Base-by-base conservation (phyloP, 192 early-diverging fungal genomes). In the Geranomyces variabilis region DNA sequence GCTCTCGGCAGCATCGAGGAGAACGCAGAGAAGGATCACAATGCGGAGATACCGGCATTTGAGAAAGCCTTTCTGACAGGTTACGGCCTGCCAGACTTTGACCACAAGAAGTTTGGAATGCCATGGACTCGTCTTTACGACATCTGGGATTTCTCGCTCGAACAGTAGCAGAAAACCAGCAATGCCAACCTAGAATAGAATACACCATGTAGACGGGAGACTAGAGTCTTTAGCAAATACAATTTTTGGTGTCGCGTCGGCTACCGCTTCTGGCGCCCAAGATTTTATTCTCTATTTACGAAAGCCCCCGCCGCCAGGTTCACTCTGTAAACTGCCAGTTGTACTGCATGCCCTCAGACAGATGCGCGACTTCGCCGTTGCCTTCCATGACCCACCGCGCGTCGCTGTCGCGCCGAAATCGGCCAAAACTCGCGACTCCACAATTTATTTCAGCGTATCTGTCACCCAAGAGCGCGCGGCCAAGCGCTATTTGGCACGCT, bases 251-350 rank as follows among this genome's bases (percentile, higher is more conserved):
- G n/a, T n/a, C n/a, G n/a, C n/a, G n/a, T n/a, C n/a, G n/a, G n/a
- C n/a, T n/a, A n/a, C n/a, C n/a, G n/a, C n/a, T n/a, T n/a, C n/a
- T n/a, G n/a, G n/a, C n/a, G n/a, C n/a, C n/a, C n/a, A n/a, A n/a
- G n/a, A n/a, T n/a, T n/a, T n/a, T n/a, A n/a, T n/a, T n/a, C n/a
- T n/a, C n/a, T n/a, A n/a, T n/a, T n/a, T n/a, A n/a, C n/a, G n/a
- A n/a, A n/a, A n/a, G n/a, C n/a, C n/a, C n/a, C n/a, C n/a, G n/a
- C n/a, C n/a, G n/a, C n/a, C n/a, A n/a, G n/a, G n/a, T n/a, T 53
- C 51, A 53, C 51, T 64, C 63, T 17, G 63, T 45, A 58, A 73
- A 73, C 47, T 28, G 31, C 71, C 71, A 73, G 41, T 73, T 66
- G 29, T 73, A 66, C 63, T 57, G 33, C 51, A 66, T n/a, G 7